Evolutionary conservation across 1,284 basidiomycete genomes (phyloP).

Genomic region (Somion occarium): DNA sequence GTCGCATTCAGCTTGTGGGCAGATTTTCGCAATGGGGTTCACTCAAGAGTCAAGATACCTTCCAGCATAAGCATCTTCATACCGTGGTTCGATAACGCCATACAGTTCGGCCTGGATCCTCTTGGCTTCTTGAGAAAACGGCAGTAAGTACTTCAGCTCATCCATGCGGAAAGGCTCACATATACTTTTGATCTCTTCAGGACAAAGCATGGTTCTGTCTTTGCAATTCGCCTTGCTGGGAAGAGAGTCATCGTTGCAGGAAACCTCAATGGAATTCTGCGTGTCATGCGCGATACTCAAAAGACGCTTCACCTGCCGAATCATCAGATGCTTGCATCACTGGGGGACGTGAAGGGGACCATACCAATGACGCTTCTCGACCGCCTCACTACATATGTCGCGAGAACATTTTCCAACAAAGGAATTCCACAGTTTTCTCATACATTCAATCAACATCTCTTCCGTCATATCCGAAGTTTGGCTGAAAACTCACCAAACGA

Average conservation of each 20-base stretch:
- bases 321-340: neutral
- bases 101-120: neutral
- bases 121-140: neutral
- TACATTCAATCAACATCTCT: neutral
- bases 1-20: neutral
- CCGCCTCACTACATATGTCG: neutral
- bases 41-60: neutral
- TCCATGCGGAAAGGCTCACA: too few species aligned
- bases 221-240: neutral
- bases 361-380: neutral
- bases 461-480: neutral
- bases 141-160: neutral
- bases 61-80: neutral
- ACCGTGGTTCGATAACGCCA: neutral
- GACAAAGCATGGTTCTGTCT: neutral
- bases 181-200: too few species aligned
- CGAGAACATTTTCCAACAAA: neutral
- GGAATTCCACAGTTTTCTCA: neutral
- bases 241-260: neutral
- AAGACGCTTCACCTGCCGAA: neutral
- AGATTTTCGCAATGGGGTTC: neutral
- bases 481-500: neutral
- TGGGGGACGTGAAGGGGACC: neutral
- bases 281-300: neutral
- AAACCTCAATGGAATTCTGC: neutral